Evolutionary conservation across 2,329 filamentous ascomycete species (phyloP), one percentile per base, ranked within the genome.

Genomic region (Reticulascus tulasneorum): DNA sequence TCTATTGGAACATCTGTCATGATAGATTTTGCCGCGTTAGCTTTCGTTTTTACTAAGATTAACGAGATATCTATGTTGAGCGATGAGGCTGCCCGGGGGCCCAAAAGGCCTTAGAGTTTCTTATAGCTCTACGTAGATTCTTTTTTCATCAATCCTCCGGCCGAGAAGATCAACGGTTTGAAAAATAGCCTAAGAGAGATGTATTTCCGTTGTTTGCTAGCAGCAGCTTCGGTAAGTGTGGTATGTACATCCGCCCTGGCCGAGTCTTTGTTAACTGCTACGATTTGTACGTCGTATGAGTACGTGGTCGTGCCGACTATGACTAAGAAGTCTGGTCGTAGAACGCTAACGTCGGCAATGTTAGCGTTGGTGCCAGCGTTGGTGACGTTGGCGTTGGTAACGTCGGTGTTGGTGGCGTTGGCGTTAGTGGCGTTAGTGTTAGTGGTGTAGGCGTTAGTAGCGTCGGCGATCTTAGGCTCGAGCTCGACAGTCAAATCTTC

Each of bases 101-200:
- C 16, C 7, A 29, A 16, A 11, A 29, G 27, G 16, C 20, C 20
- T 18, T 29, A 18, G 7, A 29, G 13, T 6, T 7, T 18, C 27
- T 29, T 29, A 29, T 29, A 29, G 27, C 16, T 17, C 13, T 29
- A n/a, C n/a, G n/a, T n/a, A n/a, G n/a, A n/a, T n/a, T n/a, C n/a
- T n/a, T n/a, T n/a, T n/a, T n/a, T n/a, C 18, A 31, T 31, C 4
- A 31, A 21, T 18, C 29, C 17, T 7, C 29, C 29, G 13, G 18
- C 15, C 9, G 16, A 20, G 16, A 31, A 31, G 29, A 31, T 31
- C 5, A 31, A 21, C 11, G 29, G 29, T 8, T 21, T 20, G 16
- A 31, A 31, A 20, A 21, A 20, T 7, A 21, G 7, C 4, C 29
- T 21, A 8, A 31, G 16, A n/a, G 9, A 5, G 19, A 9, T 5